Base-by-base conservation (phyloP, 164 flowering plant genomes). In the Paratinospora sagittata region DNA sequence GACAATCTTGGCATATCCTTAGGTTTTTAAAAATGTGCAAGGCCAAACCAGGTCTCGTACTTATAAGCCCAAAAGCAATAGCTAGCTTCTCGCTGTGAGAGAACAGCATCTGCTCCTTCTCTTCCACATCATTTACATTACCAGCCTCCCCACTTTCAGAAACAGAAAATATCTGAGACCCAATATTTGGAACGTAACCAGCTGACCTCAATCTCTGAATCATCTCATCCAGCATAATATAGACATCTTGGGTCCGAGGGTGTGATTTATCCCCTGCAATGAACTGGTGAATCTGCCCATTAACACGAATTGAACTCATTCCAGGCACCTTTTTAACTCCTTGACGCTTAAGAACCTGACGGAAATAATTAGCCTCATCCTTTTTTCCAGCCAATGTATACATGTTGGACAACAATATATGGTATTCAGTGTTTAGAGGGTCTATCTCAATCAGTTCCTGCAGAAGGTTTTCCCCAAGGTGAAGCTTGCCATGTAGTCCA, bases 51-150 rank as follows among this genome's bases (percentile, higher is more conserved):
- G 82, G 70, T 61, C 65, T 75, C 21, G 88, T 85, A 70, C 86
- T 83, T 52, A 84, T 49, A 21, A 85, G 81, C 36, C 89, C 91
- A 69, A 86, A 87, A 75, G 84, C 78, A 23, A 85, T 69, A 24
- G 92, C 90, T 71, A 90, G 71, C 81, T 84, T 88, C 77, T 88
- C 90, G 72, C 90, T 85, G 69, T 87, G 90, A 60, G 30, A 73
- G 66, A 82, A 80, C 80, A 88, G 70, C 12, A 81, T 84, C 65
- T 79, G 86, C 70, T 90, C 92, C 67, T 74, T 81, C 80, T 86
- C 92, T 78, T 86, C 37, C 63, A 61, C 82, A 0, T 55, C 61
- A 36, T 72, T 73, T 26, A 60, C 66, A 67, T 74, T 43, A 41
- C 26, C 73, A 24, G 60, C 71, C 47, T 67, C 69, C 47, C 70